Conservation (phyloP, 176 grass and related monocot genomes). For the Themeda triandra region DNA sequence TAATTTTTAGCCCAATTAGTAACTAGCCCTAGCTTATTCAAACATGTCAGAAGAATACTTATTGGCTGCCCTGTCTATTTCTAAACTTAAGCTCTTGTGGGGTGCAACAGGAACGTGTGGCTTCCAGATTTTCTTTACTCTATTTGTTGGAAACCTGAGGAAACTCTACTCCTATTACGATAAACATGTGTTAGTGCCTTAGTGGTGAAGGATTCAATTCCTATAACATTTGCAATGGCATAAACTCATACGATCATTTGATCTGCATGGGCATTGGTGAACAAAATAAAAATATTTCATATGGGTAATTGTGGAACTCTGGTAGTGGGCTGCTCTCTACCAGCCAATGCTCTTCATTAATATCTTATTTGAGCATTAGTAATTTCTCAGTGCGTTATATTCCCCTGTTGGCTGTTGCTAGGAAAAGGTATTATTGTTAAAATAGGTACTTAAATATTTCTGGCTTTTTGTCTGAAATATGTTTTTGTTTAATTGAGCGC, state of each 20-base stretch:
- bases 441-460: background rate
- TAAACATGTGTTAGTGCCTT: background rate
- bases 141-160: too few species aligned
- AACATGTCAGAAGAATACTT: background rate
- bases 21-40: too few species aligned
- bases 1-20: too few species aligned
- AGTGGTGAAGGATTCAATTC: background rate
- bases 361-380: background rate
- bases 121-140: too few species aligned
- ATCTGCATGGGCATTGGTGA: background rate
- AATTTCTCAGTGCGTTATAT: background rate
- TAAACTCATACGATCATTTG: background rate
- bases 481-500: background rate
- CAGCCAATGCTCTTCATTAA: background rate
- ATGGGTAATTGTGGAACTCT: background rate
- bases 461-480: background rate
- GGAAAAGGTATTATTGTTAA: background rate
- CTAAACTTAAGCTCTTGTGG: background rate
- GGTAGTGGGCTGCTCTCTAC: background rate
- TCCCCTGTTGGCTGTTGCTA: background rate
- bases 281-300: background rate
- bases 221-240: background rate
- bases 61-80: background rate
- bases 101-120: background rate
- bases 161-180: too few species aligned